Percentiles rank a stretch among this genome's conserved stretches.
phyloP scores from a whole-genome alignment of 2,329 filamentous ascomycete genomes.

The Knoxdaviesia capensis region DNA sequence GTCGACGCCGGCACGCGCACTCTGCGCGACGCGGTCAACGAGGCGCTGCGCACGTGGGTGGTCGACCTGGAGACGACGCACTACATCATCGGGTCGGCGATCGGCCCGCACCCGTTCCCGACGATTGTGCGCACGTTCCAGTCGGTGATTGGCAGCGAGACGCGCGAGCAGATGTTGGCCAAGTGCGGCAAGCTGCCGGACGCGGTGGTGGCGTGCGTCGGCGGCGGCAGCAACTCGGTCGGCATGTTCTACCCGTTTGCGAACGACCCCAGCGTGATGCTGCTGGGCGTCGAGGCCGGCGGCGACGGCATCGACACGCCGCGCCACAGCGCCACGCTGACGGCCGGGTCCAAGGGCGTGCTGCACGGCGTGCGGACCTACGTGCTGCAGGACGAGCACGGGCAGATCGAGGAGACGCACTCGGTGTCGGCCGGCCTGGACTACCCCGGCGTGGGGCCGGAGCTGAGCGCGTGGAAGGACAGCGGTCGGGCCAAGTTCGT shows the following conservation, averaged over 20 bases:
- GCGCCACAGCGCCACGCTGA: slow-evolving; percentile 73
- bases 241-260: slow-evolving; percentile 98
- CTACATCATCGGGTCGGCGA: slow-evolving; percentile 95
- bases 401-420: slow-evolving; percentile 88
- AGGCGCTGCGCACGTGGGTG: slow-evolving; percentile 87
- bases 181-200: slow-evolving; percentile 80
- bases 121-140: slow-evolving; percentile 97
- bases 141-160: slow-evolving; percentile 87
- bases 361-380: slow-evolving; percentile 93
- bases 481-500: slow-evolving; percentile 69
- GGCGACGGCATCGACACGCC: slow-evolving; percentile 78
- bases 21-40: slow-evolving; percentile 78
- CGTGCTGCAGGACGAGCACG: slow-evolving; percentile 77
- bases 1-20: slow-evolving; percentile 80
- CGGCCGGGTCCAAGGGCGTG: slow-evolving; percentile 74
- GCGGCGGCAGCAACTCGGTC: slow-evolving; percentile 82
- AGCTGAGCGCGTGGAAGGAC: slow-evolving; percentile 87
- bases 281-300: slow-evolving; percentile 85
- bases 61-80: slow-evolving; percentile 83
- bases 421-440: slow-evolving; percentile 92
- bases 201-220: slow-evolving; percentile 89
- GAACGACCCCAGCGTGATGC: slow-evolving; percentile 64
- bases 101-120: slow-evolving; percentile 93
- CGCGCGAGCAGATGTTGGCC: slow-evolving; percentile 74
- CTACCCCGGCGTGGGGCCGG: slow-evolving; percentile 91